Evolutionary conservation across 495 filamentous ascomycete species (phyloP).

Genomic region (Pyrenopolyporus hunteri): DNA sequence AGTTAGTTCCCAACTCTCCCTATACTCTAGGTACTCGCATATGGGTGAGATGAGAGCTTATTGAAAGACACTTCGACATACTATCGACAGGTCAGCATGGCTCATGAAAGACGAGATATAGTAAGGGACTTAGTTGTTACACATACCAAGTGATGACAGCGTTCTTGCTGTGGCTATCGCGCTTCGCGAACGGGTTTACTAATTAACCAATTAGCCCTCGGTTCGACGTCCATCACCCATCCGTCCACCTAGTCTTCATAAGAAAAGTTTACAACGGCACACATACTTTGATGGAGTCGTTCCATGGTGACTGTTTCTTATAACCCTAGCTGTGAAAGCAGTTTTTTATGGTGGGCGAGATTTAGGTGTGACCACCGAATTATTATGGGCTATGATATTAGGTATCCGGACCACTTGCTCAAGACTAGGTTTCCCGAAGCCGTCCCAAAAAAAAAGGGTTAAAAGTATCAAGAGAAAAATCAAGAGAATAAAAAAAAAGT

Average conservation of each 20-base stretch:
- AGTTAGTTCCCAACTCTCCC: constrained; percentile 22
- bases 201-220: constrained; percentile 5
- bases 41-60: neutral
- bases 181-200: constrained; percentile 72
- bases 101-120: neutral
- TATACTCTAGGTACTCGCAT: neutral
- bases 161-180: constrained; percentile 61
- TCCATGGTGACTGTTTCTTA: constrained; percentile 49
- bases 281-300: constrained; percentile 50
- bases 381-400: too few relatives aligned
- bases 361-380: too few relatives aligned
- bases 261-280: too few relatives aligned
- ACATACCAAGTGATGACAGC: constrained; percentile 51
- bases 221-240: neutral
- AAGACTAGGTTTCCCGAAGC: constrained; percentile 10
- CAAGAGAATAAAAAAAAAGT: neutral
- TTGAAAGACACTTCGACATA: constrained; percentile 19
- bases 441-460: neutral
- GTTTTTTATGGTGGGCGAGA: neutral
- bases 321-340: neutral
- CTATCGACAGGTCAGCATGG: constrained; percentile 8
- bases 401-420: neutral
- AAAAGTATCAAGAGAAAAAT: too few relatives aligned
- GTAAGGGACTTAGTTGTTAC: neutral
- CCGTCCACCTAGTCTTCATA: too few relatives aligned